These are phyloP conservation scores for Codiaeum variegatum DNA, from an alignment of 441 rosid genomes.

Conservation along the genomic window DNA sequence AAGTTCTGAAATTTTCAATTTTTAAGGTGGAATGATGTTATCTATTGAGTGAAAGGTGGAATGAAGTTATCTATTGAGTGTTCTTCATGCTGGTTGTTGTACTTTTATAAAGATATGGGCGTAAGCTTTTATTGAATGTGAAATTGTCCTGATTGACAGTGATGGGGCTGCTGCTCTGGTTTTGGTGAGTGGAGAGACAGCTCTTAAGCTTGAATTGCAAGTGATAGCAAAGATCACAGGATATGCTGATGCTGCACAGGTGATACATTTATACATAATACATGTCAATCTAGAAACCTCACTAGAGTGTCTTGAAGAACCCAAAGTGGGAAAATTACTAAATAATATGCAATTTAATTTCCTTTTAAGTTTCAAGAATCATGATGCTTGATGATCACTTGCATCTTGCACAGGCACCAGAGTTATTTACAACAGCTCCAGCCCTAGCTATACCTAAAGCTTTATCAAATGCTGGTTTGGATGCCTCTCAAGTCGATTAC, in stretches of 20 bases:
- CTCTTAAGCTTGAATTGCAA: constrained; percentile 64
- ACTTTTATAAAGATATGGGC: constrained; percentile 6
- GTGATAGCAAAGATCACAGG: constrained; percentile 80
- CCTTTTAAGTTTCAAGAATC: constrained; percentile 8
- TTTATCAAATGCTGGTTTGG: constrained; percentile 67
- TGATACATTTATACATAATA: constrained; percentile 19
- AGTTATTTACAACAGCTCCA: constrained; percentile 85
- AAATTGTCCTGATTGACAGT: constrained; percentile 39
- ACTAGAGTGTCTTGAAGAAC: background rate
- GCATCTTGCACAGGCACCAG: constrained; percentile 61
- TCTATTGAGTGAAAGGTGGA: background rate
- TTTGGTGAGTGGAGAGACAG: constrained; percentile 84
- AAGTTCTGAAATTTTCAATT: no score
- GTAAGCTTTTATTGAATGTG: constrained; percentile 19
- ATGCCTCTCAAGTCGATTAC: constrained; percentile 77
- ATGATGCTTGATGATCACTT: constrained; percentile 19
- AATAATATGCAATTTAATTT: constrained; percentile 1
- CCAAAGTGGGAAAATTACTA: background rate
- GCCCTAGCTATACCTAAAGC: constrained; percentile 90
- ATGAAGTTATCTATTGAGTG: background rate
- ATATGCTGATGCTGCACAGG: constrained; percentile 97
- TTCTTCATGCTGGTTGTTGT: background rate
- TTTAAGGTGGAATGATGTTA: no score
- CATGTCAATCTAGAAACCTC: background rate
- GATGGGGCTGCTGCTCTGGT: constrained; percentile 97